A percentile compares a stretch with the other conserved stretches of the same genome.
Conservation (phyloP, 805 yeast species). For the Wickerhamomyces tratensis region DNA sequence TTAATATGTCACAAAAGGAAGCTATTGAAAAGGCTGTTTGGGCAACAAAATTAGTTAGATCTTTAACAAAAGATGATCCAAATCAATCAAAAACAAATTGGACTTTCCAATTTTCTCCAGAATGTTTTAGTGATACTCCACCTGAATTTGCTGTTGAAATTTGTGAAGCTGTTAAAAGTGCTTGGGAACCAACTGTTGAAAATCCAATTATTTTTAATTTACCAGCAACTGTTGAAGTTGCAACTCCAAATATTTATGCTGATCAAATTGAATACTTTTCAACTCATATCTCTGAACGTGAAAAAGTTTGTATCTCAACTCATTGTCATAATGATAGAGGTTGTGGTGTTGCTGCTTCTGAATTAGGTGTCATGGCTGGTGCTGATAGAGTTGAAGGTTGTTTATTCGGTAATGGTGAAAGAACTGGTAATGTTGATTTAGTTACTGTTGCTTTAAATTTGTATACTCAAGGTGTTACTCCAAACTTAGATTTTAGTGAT, state of each 20-base stretch:
- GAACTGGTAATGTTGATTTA: slow-evolving; percentile 78
- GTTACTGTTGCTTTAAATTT: slow-evolving; percentile 67
- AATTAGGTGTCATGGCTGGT: slow-evolving; percentile 70
- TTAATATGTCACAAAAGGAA: slow-evolving; percentile 60
- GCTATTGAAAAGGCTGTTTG: slow-evolving; percentile 62
- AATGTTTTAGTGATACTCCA: slow-evolving; percentile 68
- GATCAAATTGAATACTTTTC: slow-evolving; percentile 74
- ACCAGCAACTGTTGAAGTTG: slow-evolving; percentile 76
- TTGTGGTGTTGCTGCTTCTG: slow-evolving; percentile 78
- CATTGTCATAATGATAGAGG: slow-evolving; percentile 80
- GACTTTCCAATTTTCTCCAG: slow-evolving; percentile 73
- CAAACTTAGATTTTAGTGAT: slow-evolving; percentile 64
- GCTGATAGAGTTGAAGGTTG: slow-evolving; percentile 83
- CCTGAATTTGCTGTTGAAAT: slow-evolving; percentile 65
- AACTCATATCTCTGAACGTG: slow-evolving; percentile 59
- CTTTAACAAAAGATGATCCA: slow-evolving; percentile 71
- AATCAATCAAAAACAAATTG: slow-evolving; percentile 50
- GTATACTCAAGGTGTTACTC: slow-evolving; percentile 72
- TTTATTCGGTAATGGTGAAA: slow-evolving; percentile 75
- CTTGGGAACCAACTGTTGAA: slow-evolving; percentile 72
- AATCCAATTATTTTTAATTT: slow-evolving; percentile 69
- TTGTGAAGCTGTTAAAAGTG: slow-evolving; percentile 71
- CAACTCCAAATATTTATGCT: slow-evolving; percentile 68
- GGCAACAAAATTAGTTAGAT: slow-evolving; percentile 56
- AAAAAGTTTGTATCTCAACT: slow-evolving; percentile 57